phyloP scores from a whole-genome alignment of 306 rosid genomes.

The Hippophae tibetana region DNA sequence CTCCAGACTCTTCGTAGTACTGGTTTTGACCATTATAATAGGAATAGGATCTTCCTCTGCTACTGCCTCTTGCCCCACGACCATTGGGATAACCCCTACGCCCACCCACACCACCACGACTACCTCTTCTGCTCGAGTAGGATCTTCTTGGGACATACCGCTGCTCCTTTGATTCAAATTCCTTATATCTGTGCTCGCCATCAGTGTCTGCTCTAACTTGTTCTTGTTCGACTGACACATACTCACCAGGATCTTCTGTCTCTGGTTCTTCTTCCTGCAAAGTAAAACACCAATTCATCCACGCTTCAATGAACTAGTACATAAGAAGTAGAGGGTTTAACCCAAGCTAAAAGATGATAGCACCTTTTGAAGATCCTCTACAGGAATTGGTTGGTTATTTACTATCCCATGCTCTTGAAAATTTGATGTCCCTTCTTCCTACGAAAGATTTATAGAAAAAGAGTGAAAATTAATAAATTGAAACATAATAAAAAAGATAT shows the following conservation, averaged over 20 bases:
- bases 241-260: conserved; percentile 29
- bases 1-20: conserved; percentile 55
- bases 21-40: conserved; percentile 43
- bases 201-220: conserved; percentile 31
- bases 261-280: conserved; percentile 40
- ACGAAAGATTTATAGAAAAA: no score
- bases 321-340: conserved; percentile 5
- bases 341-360: neutral
- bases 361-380: no score
- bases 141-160: conserved; percentile 41
- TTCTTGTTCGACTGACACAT: conserved; percentile 34
- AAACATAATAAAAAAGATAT: no score
- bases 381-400: no score
- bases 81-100: conserved; percentile 60
- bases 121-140: conserved; percentile 54
- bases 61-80: conserved; percentile 55
- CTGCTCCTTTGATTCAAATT: conserved; percentile 47
- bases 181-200: conserved; percentile 28
- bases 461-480: no score
- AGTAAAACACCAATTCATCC: conserved; percentile 1
- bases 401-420: no score
- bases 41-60: conserved; percentile 35
- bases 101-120: conserved; percentile 43
- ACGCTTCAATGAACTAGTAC: neutral
- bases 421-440: no score